Evolutionary conservation across 2,329 filamentous ascomycete species (phyloP).

Genomic region (Mollisiaceae sp.): DNA sequence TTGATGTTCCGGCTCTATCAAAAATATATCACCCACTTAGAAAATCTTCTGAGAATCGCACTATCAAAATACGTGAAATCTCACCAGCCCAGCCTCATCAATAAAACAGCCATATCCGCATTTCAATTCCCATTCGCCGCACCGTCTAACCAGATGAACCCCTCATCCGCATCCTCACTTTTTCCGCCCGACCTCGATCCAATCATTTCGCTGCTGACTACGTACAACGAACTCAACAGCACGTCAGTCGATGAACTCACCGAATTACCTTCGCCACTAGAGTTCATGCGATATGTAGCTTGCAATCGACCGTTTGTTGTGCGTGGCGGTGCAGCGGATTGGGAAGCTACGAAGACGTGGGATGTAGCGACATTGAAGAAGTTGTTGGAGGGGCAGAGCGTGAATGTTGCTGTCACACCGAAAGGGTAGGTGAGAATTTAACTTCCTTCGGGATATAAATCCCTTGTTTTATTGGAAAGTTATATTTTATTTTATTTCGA

Average conservation of each 20-base stretch:
- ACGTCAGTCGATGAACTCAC: constrained; percentile 62
- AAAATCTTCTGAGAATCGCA: background rate
- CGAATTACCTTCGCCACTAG: constrained; percentile 72
- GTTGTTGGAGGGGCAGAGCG: constrained; percentile 58
- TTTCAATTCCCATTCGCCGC: background rate
- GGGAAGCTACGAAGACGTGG: constrained; percentile 70
- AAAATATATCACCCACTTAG: background rate
- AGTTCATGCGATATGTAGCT: constrained; percentile 80
- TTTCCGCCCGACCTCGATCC: constrained; percentile 44
- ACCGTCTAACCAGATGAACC: background rate
- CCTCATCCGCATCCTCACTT: background rate
- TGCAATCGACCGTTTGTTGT: constrained; percentile 78
- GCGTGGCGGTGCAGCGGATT: constrained; percentile 63
- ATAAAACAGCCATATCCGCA: background rate
- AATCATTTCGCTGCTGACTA: constrained; percentile 62
- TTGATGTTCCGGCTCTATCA: background rate
- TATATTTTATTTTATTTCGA: too few relatives aligned
- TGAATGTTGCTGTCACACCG: constrained; percentile 82
- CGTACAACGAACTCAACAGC: constrained; percentile 77
- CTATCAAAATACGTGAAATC: background rate
- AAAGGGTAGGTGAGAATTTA: constrained; percentile 30
- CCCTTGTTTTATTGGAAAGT: too few relatives aligned
- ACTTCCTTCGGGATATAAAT: too few relatives aligned
- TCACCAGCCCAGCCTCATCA: background rate
- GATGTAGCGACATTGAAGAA: constrained; percentile 61